Base-by-base conservation (phyloP, 495 filamentous ascomycete species). In the Chaetomium tenue region DNA sequence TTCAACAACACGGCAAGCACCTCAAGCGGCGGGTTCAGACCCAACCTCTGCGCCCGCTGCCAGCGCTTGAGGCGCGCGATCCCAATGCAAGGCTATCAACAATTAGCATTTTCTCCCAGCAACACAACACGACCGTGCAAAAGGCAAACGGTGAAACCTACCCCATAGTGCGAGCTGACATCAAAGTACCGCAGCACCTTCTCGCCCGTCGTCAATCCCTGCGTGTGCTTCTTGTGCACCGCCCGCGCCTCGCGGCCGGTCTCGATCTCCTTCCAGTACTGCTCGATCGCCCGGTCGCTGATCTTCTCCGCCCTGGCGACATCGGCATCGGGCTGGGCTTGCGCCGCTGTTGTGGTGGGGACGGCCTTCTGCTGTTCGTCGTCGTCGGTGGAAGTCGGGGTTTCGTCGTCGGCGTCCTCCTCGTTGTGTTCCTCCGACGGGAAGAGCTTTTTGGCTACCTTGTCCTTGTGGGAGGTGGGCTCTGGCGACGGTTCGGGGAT, bases 171-270 rank as follows among this genome's bases (percentile, higher is more conserved):
- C 65, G 80, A 87, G 57, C 86, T 91, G 47, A 95, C 85, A 73
- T 98, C 94, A 76, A 91, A 98, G 70, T 95, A 88, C 66, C 93
- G 78, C 66, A 93, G 79, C 52, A 96, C 87, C 80, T 91, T 93
- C 82, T 97, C 94, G 48, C 89, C 81, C 12, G 90, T 67, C 5
- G 80, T 79, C 58, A 98, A 72, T 4, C 78, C 88, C 65, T 85
- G 72, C 0, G 25, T 47, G 63, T 75, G 72, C 68, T 75, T 75
- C 76, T 92, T 89, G 72, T 98, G 94, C 51, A 93, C 86, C 76
- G 72, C 65, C 62, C 63, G 60, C 2, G 70, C 68, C 52, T 64
- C 62, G 65, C 90, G 77, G 74, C 81, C 77, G 20, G 76, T 68
- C 73, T 95, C 89, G 67, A 91, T 85, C 25, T 64, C 67, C 47